Conservation (phyloP, 441 rosid genomes). For the Gossypium aridum region DNA sequence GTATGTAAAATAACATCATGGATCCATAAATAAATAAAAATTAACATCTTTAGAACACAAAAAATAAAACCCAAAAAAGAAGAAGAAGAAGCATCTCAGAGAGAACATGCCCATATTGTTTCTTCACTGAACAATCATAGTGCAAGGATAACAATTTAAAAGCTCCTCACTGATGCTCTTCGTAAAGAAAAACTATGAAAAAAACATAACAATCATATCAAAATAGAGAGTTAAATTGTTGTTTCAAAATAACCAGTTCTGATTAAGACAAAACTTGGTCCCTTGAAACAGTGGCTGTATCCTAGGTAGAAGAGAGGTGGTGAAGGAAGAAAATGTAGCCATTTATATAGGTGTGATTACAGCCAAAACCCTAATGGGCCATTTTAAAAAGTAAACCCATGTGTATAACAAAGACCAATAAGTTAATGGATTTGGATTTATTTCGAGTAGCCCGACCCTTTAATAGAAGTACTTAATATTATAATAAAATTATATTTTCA, state of each 20-base stretch:
- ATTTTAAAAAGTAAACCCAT: no score
- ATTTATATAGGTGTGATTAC: background rate
- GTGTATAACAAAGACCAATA: no score
- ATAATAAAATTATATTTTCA: no score
- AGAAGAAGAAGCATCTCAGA: conserved; percentile 51
- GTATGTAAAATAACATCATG: no score
- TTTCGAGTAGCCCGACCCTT: no score
- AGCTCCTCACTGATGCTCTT: conserved; percentile 49
- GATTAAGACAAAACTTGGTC: background rate
- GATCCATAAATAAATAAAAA: no score
- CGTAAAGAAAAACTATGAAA: background rate
- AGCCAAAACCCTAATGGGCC: background rate
- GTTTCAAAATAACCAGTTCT: background rate
- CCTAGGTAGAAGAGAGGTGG: background rate
- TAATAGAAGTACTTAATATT: no score
- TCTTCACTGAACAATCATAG: conserved; percentile 65
- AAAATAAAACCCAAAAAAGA: background rate
- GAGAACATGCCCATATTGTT: conserved; percentile 35
- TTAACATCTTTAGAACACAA: conserved; percentile 32
- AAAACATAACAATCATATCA: background rate
- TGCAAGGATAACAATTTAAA: conserved; percentile 67
- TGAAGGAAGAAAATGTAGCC: background rate
- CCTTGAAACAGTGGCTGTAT: background rate
- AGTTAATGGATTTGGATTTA: no score
- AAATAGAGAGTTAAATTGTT: background rate